These are phyloP conservation scores for Hypoxylon sp. DNA, from an alignment of 2,329 filamentous ascomycete genomes.

Conservation along the genomic window DNA sequence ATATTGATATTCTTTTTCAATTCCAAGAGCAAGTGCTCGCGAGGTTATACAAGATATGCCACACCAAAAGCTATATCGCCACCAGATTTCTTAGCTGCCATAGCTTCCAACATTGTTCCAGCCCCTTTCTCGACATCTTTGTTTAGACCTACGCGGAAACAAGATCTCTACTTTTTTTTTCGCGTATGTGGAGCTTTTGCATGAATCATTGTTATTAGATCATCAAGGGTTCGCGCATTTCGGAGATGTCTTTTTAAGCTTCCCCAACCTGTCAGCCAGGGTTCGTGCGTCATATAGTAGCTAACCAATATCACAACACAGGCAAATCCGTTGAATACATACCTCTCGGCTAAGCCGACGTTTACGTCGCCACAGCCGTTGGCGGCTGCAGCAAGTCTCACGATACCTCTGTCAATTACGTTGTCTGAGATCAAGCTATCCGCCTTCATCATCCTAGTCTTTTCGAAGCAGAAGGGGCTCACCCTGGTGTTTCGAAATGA, in stretches of 20 bases:
- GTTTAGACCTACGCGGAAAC: constrained; percentile 34
- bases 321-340: constrained; percentile 97
- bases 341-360: constrained; percentile 87
- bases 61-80: constrained; percentile 14
- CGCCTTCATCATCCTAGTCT: constrained; percentile 97
- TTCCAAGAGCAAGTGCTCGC: constrained; percentile 44
- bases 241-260: constrained; percentile 42
- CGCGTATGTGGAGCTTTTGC: constrained; percentile 53
- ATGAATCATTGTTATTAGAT: constrained; percentile 54
- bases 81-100: constrained; percentile 13
- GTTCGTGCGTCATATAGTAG: constrained; percentile 53
- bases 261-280: constrained; percentile 43
- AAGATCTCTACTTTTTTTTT: constrained; percentile 27
- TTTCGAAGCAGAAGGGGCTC: constrained; percentile 96
- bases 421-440: constrained; percentile 95
- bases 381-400: constrained; percentile 90
- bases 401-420: constrained; percentile 97
- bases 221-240: constrained; percentile 50
- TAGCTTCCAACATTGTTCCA: constrained; percentile 12
- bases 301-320: constrained; percentile 70
- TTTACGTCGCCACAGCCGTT: constrained; percentile 95
- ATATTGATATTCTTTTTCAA: constrained; percentile 16
- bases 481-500: constrained; percentile 98
- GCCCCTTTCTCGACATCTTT: constrained; percentile 29
- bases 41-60: constrained; percentile 18